Evolutionary conservation across 148 eudicot genomes (phyloP).

Genomic region (Rhododendron griersonianum): DNA sequence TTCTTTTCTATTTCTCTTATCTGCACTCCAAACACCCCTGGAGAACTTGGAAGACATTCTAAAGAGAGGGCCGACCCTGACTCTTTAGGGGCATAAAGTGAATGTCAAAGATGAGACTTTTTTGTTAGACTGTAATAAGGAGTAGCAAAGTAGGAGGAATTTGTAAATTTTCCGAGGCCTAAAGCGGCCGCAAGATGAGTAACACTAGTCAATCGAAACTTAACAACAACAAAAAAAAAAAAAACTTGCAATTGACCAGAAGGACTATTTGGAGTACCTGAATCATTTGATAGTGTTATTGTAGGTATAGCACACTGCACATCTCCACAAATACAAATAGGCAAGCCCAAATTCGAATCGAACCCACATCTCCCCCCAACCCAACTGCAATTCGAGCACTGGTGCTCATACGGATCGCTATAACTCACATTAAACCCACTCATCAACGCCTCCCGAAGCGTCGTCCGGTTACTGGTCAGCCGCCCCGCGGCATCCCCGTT

Average conservation of each 20-base stretch:
- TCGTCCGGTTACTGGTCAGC: conserved; percentile 4
- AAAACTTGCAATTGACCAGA: not conserved
- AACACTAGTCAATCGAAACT: not conserved
- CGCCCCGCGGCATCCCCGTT: not conserved
- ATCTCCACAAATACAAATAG: conserved; percentile 34
- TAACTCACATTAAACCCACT: conserved; percentile 32
- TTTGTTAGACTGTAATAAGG: not conserved
- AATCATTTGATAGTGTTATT: not conserved
- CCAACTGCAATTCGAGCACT: conserved; percentile 24
- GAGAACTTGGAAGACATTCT: not conserved
- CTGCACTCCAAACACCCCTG: not conserved
- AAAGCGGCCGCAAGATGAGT: not conserved
- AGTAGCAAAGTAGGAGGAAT: not conserved
- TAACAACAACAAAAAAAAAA: not conserved
- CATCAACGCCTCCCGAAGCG: conserved; percentile 25
- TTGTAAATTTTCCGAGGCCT: not conserved
- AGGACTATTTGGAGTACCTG: conserved; percentile 8
- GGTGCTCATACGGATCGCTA: conserved; percentile 12
- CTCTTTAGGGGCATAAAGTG: not conserved
- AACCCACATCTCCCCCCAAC: conserved; percentile 31
- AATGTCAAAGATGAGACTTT: too few species aligned
- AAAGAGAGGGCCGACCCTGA: not conserved
- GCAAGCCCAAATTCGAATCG: not conserved
- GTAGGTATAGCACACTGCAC: conserved; percentile 11
- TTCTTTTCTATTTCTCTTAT: not conserved